Base-by-base conservation (phyloP, 2,329 filamentous ascomycete species). In the Fusarium decemcellulare region DNA sequence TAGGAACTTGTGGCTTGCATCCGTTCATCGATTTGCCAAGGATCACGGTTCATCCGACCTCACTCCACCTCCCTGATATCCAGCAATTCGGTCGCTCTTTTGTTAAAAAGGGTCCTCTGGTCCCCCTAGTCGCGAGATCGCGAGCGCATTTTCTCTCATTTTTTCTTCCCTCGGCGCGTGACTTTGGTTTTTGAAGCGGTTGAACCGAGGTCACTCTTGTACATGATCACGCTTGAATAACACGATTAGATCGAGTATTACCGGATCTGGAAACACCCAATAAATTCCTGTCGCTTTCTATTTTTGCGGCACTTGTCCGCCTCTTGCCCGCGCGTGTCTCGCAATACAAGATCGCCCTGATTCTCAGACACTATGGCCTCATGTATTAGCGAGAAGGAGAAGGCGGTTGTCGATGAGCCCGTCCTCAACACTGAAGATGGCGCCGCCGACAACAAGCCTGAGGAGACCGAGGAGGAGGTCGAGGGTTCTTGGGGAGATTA, bases 401-500 rank as follows among this genome's bases (percentile, higher is more conserved):
- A 53, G 53, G 53, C 48, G 15, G 64, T 32, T 14, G 40, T 55
- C 9, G 54, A 56, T 29, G 32, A 34, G 32, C 32, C 16, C 30
- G 40, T 23, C n/a, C 23, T 43, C 11, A 44, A 37, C 40, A n/a
- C 42, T 9, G 52, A 36, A 9, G 52, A 56, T 39, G 39, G 39
- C 39, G 44, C 30, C 8, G 42, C 23, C 12, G 32, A 37, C 29
- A 43, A 43, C 9, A 42, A 43, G n/a, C 37, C 56, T 12, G 62
- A 67, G 18, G 69, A 70, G 15, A 59, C 37, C 34, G 66, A 70
- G 42, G 50, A 59, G 29, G 44, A 15, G 32, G 5, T 67, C 14
- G 67, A 72, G 36, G 69, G 62, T 27, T 72, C 69, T 2, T 72
- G 69, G 69, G 47, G 52, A 14, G 71, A 68, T 23, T 74, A 75